Base-by-base conservation (phyloP, 2,329 filamentous ascomycete species). In the Teratosphaeria epicoccoides region DNA sequence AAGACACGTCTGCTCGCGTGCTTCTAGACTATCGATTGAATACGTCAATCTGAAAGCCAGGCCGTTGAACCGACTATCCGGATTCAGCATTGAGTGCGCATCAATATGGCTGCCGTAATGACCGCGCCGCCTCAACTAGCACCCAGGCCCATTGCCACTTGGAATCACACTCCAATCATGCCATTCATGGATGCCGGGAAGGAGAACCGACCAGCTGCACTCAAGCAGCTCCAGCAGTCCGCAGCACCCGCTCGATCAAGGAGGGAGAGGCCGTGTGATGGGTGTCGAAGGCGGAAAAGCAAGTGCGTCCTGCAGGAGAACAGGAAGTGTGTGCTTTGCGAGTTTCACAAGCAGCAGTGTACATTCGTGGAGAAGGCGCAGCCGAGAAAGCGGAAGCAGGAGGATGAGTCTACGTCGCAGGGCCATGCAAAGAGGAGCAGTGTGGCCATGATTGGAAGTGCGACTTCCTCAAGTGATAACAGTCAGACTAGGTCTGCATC, bases 251-350 rank as follows among this genome's bases (percentile, higher is more conserved):
- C 57, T 49, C 60, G 60, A n/a, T 48, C 61, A 23, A 54, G 61
- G 37, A 59, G 58, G 51, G 63, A 67, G 53, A 56, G 64, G 44
- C 65, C 82, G 37, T 88, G 85, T 70, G 84, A 88, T 71, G 81
- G 84, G 54, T 93, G 88, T 69, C 77, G 83, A 57, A 77, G 79
- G 68, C 80, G 85, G 59, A 85, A 87, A 67, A 81, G 81, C 63
- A 84, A 84, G 70, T 93, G 88, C 71, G 82, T 88, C 56, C 79
- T 87, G 66, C 84, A 88, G 65, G 86, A 91, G 58, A 81, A 86
- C 61, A 76, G 76, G 37, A 74, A 78, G 59, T 93, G 88, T 69
- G 78, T 88, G 56, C 76, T 87, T 57, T 94, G 88, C 70, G 84
- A 87, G 66, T 82, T 84, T 66, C 83, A 84, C 69, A 84, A 83